Conservation (phyloP, 1,284 basidiomycete species). For the Cerrena zonata region DNA sequence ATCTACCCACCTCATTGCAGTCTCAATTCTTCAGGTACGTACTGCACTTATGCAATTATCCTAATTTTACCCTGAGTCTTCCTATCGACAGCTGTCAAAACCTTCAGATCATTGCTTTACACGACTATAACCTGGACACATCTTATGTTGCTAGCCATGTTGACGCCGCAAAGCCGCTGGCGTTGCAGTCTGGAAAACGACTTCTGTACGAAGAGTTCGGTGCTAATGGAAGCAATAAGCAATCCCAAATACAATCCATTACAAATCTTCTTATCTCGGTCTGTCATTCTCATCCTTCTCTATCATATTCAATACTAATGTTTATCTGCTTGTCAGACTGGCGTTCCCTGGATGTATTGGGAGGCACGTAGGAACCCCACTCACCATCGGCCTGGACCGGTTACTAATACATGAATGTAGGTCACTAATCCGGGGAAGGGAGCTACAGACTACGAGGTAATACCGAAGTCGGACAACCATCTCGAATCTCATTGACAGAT, state of each 20-base stretch:
- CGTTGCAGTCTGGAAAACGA: slow-evolving; percentile 22
- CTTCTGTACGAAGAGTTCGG: slow-evolving; percentile 28
- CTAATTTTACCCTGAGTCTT: too few relatives aligned
- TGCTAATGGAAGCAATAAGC: slow-evolving; percentile 22
- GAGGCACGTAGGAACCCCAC: too few relatives aligned
- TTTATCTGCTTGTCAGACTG: slow-evolving; percentile 6
- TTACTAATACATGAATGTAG: too few relatives aligned
- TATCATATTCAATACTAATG: neutral
- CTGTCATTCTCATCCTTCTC: neutral
- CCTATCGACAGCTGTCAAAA: slow-evolving; percentile 19
- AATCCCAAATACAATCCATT: slow-evolving; percentile 23
- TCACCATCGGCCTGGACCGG: too few relatives aligned
- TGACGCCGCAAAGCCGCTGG: slow-evolving; percentile 22
- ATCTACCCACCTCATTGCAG: slow-evolving; percentile 14
- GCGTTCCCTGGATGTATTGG: slow-evolving; percentile 17
- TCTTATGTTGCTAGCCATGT: slow-evolving; percentile 24
- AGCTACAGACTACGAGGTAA: slow-evolving; percentile 12
- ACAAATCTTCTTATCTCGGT: slow-evolving; percentile 20
- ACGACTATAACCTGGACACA: slow-evolving; percentile 27
- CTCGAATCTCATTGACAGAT: neutral
- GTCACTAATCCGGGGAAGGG: slow-evolving; percentile 12
- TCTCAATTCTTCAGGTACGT: slow-evolving; percentile 13
- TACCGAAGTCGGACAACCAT: neutral
- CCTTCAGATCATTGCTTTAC: slow-evolving; percentile 26
- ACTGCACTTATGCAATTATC: too few relatives aligned